phyloP scores from a whole-genome alignment of 495 filamentous ascomycete genomes.

The Penicillium nucicola region DNA sequence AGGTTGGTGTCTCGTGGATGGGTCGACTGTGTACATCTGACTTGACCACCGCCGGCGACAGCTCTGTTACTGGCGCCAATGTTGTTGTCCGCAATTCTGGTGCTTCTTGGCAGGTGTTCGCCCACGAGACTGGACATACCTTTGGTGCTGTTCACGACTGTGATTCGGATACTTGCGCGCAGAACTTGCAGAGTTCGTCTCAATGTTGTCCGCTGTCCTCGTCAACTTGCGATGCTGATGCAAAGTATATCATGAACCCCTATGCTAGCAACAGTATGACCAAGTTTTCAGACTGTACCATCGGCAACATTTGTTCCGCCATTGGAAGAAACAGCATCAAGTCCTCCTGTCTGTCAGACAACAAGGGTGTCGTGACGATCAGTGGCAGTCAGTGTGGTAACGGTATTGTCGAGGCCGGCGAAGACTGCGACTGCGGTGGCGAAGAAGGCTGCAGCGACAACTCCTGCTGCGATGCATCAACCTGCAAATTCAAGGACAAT shows the following conservation, averaged over 20 bases:
- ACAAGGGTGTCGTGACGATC: constrained; percentile 81
- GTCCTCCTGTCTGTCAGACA: constrained; percentile 72
- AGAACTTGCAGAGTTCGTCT: constrained; percentile 59
- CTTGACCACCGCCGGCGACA: constrained; percentile 44
- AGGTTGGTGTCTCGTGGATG: constrained; percentile 91
- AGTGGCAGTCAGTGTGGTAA: constrained; percentile 88
- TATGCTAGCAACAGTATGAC: constrained; percentile 69
- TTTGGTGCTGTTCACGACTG: constrained; percentile 98
- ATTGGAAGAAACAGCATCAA: constrained; percentile 77
- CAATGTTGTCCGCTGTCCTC: constrained; percentile 82
- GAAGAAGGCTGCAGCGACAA: constrained; percentile 65
- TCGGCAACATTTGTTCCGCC: constrained; percentile 96
- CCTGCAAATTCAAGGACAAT: constrained; percentile 77
- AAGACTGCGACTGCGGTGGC: constrained; percentile 96
- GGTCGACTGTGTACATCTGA: constrained; percentile 77
- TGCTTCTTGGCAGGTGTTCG: constrained; percentile 94
- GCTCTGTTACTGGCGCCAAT: constrained; percentile 79
- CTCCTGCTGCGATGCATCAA: constrained; percentile 77
- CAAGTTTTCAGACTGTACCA: constrained; percentile 78
- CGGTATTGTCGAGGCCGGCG: constrained; percentile 90
- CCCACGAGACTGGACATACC: constrained; percentile 92
- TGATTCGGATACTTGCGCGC: constrained; percentile 59
- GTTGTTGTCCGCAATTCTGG: constrained; percentile 76
- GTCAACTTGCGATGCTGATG: constrained; percentile 70
- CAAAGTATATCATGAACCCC: constrained; percentile 92